phyloP scores from a whole-genome alignment of 129 eudicot genomes.

The Centella asiatica region DNA sequence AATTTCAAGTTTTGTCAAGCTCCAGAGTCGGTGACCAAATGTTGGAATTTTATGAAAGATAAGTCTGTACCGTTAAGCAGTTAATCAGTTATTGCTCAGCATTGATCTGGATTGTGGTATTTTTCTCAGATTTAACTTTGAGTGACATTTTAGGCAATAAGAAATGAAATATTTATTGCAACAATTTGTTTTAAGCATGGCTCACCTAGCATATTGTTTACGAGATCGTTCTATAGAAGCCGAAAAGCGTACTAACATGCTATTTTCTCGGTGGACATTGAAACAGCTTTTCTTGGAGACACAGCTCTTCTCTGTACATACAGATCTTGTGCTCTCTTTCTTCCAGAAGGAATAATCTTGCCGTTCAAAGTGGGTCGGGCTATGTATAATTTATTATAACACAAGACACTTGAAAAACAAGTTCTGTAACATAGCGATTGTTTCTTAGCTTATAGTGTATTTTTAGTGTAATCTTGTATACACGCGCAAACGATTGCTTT shows the following conservation, averaged over 20 bases:
- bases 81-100: neutral
- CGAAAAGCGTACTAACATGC: neutral
- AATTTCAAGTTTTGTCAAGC: no score
- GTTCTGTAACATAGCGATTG: slow-evolving; percentile 20
- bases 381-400: slow-evolving; percentile 23
- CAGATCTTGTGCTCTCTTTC: slow-evolving; percentile 89
- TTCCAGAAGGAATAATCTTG: slow-evolving; percentile 86
- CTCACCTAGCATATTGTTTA: neutral
- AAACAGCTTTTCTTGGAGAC: slow-evolving; percentile 87
- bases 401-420: slow-evolving; percentile 19
- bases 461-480: no score
- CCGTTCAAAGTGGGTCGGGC: slow-evolving; percentile 22
- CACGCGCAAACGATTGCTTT: no score
- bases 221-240: neutral
- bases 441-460: slow-evolving; percentile 6
- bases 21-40: no score
- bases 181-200: no score
- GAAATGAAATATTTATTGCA: neutral
- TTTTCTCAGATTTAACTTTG: no score
- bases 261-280: slow-evolving; percentile 6
- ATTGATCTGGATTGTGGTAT: neutral
- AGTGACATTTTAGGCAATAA: no score
- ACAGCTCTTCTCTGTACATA: slow-evolving; percentile 97
- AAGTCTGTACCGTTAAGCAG: no score
- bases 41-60: no score